Percentiles rank a stretch among this genome's conserved stretches.
Evolutionary conservation across 495 filamentous ascomycete species (phyloP).

Genomic region (Penicillium pancosmium): DNA sequence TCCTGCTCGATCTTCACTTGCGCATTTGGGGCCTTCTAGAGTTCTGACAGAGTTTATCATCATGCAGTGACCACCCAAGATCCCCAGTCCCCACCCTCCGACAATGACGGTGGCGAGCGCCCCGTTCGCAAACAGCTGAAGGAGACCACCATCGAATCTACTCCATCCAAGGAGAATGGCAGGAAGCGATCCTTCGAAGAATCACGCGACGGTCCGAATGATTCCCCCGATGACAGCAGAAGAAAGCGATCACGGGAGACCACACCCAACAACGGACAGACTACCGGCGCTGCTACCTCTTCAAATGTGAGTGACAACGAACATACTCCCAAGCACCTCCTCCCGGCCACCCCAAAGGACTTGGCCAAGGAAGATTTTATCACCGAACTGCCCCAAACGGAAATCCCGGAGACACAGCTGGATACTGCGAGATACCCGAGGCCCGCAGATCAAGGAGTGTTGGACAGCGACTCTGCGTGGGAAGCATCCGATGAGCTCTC

Average conservation of each 20-base stretch:
- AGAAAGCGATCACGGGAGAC: constrained; percentile 53
- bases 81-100: constrained; percentile 38
- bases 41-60: constrained; percentile 14
- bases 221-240: constrained; percentile 24
- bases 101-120: constrained; percentile 56
- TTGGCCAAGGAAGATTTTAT: constrained; percentile 9
- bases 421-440: not conserved
- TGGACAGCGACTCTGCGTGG: not conserved
- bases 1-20: not conserved
- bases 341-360: constrained; percentile 8
- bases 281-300: constrained; percentile 2
- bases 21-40: not conserved
- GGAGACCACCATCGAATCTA: constrained; percentile 58
- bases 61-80: constrained; percentile 30
- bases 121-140: constrained; percentile 64
- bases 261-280: constrained; percentile 19
- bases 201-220: constrained; percentile 19
- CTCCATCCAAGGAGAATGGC: constrained; percentile 37
- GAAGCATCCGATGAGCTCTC: not conserved
- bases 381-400: not conserved
- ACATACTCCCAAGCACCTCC: constrained; percentile 1
- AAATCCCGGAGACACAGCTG: not conserved
- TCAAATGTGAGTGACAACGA: constrained; percentile 25
- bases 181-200: constrained; percentile 63
- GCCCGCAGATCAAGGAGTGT: not conserved